Evolutionary conservation across 768 basidiomycete genomes (phyloP).

Genomic region (Thelephora ganbajun): DNA sequence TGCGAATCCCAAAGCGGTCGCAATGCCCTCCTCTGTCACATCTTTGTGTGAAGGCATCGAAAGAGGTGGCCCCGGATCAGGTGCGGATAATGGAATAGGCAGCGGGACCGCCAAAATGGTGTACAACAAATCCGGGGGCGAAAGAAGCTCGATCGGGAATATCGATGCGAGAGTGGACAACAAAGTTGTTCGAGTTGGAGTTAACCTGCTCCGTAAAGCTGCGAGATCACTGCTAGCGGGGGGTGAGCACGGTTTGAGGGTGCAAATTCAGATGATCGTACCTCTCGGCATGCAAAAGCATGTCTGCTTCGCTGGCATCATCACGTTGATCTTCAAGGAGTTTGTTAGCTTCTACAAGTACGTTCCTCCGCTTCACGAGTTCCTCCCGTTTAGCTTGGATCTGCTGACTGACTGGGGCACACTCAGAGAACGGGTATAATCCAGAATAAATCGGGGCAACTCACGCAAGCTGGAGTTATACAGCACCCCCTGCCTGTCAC

Average conservation of each 20-base stretch:
- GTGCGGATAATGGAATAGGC: constrained; percentile 63
- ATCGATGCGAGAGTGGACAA: constrained; percentile 61
- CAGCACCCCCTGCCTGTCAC: constrained; percentile 6
- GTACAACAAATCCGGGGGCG: constrained; percentile 78
- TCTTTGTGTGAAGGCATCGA: constrained; percentile 47
- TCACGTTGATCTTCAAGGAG: constrained; percentile 26
- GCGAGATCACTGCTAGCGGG: constrained; percentile 30
- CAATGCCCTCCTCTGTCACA: constrained; percentile 75
- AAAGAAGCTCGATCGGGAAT: constrained; percentile 82
- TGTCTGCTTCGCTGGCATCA: constrained; percentile 16
- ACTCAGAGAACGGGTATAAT: background rate
- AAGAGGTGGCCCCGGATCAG: constrained; percentile 78
- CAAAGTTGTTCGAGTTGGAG: constrained; percentile 44
- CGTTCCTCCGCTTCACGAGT: constrained; percentile 31
- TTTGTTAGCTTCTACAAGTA: constrained; percentile 29
- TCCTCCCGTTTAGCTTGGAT: constrained; percentile 30
- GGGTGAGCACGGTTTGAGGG: constrained; percentile 7
- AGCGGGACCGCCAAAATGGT: constrained; percentile 80
- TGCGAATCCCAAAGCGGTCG: constrained; percentile 83
- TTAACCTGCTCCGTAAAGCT: constrained; percentile 33
- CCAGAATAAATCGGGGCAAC: background rate
- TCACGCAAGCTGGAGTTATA: constrained; percentile 9
- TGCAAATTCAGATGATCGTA: constrained; percentile 8
- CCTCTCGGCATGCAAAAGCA: constrained; percentile 26
- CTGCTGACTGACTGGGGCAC: constrained; percentile 24